Evolutionary conservation across 2,329 filamentous ascomycete genomes (phyloP).

Genomic region (Sordariomycetes sp.): DNA sequence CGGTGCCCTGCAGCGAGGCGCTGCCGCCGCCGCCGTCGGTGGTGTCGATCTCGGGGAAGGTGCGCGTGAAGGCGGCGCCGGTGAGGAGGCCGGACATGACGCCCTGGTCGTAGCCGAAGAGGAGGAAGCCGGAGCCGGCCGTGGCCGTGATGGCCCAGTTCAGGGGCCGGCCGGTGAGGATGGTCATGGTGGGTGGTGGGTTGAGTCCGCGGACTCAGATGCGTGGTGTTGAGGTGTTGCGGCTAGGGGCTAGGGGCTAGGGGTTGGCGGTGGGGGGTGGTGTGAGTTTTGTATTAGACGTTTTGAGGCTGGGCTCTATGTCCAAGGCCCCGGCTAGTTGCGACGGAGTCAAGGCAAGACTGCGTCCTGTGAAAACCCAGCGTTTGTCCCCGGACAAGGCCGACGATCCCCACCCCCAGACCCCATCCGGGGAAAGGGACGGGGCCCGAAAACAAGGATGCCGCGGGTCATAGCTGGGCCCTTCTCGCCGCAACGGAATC

Average conservation of each 20-base stretch:
- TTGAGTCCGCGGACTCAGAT: background rate
- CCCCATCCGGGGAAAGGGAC: background rate
- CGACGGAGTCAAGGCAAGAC: background rate
- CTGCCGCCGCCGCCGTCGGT: slow-evolving; percentile 24
- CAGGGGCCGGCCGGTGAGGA: slow-evolving; percentile 21
- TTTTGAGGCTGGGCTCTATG: background rate
- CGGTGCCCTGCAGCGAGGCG: slow-evolving; percentile 23
- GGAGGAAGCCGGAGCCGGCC: slow-evolving; percentile 23
- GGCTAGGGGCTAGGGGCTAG: background rate
- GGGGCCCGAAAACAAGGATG: background rate
- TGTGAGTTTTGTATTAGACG: background rate
- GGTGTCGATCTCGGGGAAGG: slow-evolving; percentile 15
- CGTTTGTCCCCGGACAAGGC: background rate
- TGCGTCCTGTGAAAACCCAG: background rate
- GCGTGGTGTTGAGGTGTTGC: background rate
- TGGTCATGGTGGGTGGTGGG: background rate
- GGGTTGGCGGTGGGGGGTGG: background rate
- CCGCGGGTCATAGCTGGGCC: background rate
- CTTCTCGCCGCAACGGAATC: background rate
- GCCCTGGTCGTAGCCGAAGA: slow-evolving; percentile 22
- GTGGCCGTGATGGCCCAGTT: slow-evolving; percentile 25
- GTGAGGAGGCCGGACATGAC: slow-evolving; percentile 22
- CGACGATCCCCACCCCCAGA: background rate
- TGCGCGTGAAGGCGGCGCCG: slow-evolving; percentile 18
- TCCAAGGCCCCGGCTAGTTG: background rate